These are phyloP conservation scores for Suillus spraguei DNA, from an alignment of 768 basidiomycete species.

Conservation along the genomic window DNA sequence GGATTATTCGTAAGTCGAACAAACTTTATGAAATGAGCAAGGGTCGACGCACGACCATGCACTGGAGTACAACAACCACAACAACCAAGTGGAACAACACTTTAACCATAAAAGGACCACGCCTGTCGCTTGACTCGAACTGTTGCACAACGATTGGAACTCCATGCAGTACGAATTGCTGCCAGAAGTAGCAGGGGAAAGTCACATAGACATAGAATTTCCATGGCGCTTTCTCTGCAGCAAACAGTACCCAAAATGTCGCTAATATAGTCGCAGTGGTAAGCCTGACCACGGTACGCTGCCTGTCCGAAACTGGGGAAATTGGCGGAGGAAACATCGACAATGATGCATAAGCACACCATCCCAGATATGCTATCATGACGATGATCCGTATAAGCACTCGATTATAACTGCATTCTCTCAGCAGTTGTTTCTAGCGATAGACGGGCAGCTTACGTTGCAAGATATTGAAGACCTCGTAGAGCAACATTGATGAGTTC, in stretches of 20 bases:
- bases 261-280: constrained; percentile 32
- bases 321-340: constrained; percentile 48
- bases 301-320: constrained; percentile 16
- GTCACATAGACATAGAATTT: constrained; percentile 75
- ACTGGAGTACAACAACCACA: constrained; percentile 50
- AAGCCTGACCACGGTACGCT: constrained; percentile 18
- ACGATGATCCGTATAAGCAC: constrained; percentile 71
- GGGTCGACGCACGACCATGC: constrained; percentile 67
- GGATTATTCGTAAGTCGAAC: constrained; percentile 9
- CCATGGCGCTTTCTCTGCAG: constrained; percentile 65
- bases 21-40: not conserved
- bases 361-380: constrained; percentile 71
- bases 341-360: constrained; percentile 68
- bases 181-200: constrained; percentile 83
- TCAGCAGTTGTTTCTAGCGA: constrained; percentile 13
- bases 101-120: not conserved
- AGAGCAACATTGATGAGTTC: constrained; percentile 57
- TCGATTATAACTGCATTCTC: constrained; percentile 62
- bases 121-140: not conserved
- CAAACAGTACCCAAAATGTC: constrained; percentile 53
- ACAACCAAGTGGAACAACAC: constrained; percentile 19
- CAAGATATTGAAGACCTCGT: constrained; percentile 72
- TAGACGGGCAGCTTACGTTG: constrained; percentile 43
- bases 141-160: constrained; percentile 17
- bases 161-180: constrained; percentile 44